Evolutionary conservation across 371 early-diverging fungal genomes (phyloP), one percentile per base, ranked within the genome.

Genomic region (Syncephalis fuscata): DNA sequence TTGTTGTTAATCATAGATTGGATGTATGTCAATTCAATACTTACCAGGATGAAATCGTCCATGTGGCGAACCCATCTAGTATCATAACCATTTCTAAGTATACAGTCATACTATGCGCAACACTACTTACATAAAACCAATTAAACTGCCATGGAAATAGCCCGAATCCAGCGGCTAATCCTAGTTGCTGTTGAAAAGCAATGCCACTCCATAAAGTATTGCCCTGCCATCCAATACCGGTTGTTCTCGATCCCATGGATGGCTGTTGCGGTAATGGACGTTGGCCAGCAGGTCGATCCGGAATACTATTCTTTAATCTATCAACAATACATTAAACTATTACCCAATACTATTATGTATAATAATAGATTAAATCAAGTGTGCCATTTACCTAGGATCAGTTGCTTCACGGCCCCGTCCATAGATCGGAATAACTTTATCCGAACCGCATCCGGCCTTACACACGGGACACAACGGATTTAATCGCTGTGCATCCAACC

Each of bases 391-490:
- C 72, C 83, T 74, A 48, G 80, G 82, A 51, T 81, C 83, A 50
- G 67, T 67, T 46, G 69, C 73, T 53, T 83, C 80, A 51, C 65
- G 69, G 19, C 83, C 83, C 26, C 83, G 73, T 36, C 83, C 82
- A 56, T 83, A 83, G 40, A 83, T 68, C 1, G 82, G 83, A 37
- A 83, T 80, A n/a, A 83, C 80, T 52, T 81, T 80, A 40, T 80
- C 80, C 53, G 75, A 69, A 15, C 74, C 76, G 57, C 83, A 81
- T 24, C 80, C 80, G 3, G 80, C 83, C 55, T 83, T 81, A 55
- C 82, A 83, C 11, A 83, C 80, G 1, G 83, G 83, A 48, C 82
- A 82, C 0, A 76, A 68, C 17, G 81, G 78, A 51, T 77, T 78
- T 45, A 61, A 62, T 17, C 63, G 61, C 49, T 73, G 74, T 39